Evolutionary conservation across 2,329 filamentous ascomycete genomes (phyloP).

Genomic region (Aspergillus hortae): DNA sequence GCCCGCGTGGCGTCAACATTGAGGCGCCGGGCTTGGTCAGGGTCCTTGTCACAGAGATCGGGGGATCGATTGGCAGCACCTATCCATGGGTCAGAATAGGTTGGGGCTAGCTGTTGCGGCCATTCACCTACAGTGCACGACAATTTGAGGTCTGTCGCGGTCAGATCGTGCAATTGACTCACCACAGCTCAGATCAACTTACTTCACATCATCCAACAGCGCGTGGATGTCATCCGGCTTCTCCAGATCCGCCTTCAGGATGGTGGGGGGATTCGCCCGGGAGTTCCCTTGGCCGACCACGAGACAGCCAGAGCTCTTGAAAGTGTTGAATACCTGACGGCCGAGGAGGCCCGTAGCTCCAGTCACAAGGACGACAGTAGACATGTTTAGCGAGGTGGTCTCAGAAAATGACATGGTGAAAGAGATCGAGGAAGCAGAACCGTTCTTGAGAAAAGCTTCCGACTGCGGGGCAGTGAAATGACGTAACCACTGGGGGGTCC

Average conservation of each 20-base stretch:
- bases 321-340: constrained; percentile 69
- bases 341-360: constrained; percentile 83
- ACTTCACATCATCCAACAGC: constrained; percentile 53
- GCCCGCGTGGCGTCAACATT: constrained; percentile 69
- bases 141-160: constrained; percentile 61
- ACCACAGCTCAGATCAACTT: constrained; percentile 17
- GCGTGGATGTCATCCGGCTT: constrained; percentile 44
- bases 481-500: neutral
- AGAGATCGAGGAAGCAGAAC: constrained; percentile 1
- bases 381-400: constrained; percentile 22
- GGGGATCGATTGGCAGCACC: constrained; percentile 85
- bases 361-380: constrained; percentile 67
- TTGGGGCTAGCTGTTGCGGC: neutral
- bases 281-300: constrained; percentile 71
- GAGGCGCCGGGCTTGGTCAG: constrained; percentile 66
- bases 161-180: neutral
- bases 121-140: constrained; percentile 69
- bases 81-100: constrained; percentile 31
- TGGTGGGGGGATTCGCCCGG: constrained; percentile 65
- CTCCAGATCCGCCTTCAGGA: constrained; percentile 57
- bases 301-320: constrained; percentile 64
- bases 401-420: constrained; percentile 6
- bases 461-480: neutral
- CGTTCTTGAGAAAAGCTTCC: constrained; percentile 2
- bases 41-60: constrained; percentile 78